phyloP scores from a whole-genome alignment of 164 flowering plant species.

The Macadamia integrifolia region DNA sequence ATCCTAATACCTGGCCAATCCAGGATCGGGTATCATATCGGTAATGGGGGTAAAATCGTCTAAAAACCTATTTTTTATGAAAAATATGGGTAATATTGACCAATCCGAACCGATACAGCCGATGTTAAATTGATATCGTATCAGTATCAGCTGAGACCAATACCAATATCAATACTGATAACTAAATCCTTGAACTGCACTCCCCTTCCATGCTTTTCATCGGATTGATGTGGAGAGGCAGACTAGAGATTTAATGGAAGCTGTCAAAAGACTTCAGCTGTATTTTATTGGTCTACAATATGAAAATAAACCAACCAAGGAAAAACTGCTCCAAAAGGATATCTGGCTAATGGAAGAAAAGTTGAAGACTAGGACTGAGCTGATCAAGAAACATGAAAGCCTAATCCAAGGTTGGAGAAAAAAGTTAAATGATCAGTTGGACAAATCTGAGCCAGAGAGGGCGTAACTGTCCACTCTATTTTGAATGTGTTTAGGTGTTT shows the following conservation, averaged over 20 bases:
- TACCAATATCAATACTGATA: too few species aligned
- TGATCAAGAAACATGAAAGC: slow-evolving; percentile 65
- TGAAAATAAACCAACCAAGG: slow-evolving; percentile 67
- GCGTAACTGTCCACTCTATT: slow-evolving; percentile 27
- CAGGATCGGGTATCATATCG: too few species aligned
- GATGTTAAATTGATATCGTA: too few species aligned
- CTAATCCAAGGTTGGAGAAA: slow-evolving; percentile 65
- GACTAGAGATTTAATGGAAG: slow-evolving; percentile 99
- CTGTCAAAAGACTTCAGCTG: slow-evolving; percentile 90
- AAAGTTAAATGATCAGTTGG: slow-evolving; percentile 66
- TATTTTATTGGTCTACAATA: slow-evolving; percentile 75
- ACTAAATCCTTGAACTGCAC: too few species aligned
- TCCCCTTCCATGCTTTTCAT: slow-evolving; percentile 96
- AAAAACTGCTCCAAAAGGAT: slow-evolving; percentile 62
- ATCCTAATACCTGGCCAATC: too few species aligned
- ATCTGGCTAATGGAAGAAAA: slow-evolving; percentile 78
- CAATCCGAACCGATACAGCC: too few species aligned
- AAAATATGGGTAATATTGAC: too few species aligned
- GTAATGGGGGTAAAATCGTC: too few species aligned
- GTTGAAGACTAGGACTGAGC: slow-evolving; percentile 48
- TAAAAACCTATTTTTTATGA: too few species aligned
- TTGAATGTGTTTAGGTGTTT: too few species aligned
- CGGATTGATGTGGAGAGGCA: slow-evolving; percentile 97
- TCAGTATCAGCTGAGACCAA: too few species aligned
- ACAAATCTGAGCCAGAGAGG: slow-evolving; percentile 64